Conservation (phyloP, 768 basidiomycete genomes). For the Gymnopilus junonius region DNA sequence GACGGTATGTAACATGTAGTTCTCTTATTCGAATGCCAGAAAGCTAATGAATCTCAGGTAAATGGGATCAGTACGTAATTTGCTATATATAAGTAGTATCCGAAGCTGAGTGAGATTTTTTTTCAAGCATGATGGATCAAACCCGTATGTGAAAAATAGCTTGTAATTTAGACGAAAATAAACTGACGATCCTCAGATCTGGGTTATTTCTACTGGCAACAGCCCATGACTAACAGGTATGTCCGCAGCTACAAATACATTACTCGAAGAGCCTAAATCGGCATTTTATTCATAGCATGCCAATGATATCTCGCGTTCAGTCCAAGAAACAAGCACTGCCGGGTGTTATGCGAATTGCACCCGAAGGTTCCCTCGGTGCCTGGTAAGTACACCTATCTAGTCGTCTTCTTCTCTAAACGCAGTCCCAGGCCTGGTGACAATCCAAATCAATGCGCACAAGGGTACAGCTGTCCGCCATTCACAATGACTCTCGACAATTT, state of each 20-base stretch:
- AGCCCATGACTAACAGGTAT: constrained; percentile 66
- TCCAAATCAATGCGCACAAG: constrained; percentile 53
- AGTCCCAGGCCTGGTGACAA: constrained; percentile 67
- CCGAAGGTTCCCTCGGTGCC: constrained; percentile 63
- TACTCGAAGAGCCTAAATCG: neutral
- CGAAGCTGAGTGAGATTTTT: neutral
- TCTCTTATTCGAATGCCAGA: neutral
- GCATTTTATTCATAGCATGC: constrained; percentile 44
- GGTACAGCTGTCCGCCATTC: constrained; percentile 54
- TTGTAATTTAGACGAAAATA: neutral
- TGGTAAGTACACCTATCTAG: constrained; percentile 44
- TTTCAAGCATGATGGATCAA: constrained; percentile 68
- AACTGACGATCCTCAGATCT: constrained; percentile 36
- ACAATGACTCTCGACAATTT: constrained; percentile 60
- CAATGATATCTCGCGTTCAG: constrained; percentile 53
- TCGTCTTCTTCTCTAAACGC: neutral
- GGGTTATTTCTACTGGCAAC: constrained; percentile 74
- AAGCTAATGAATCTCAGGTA: constrained; percentile 37
- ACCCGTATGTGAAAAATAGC: constrained; percentile 44
- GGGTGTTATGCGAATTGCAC: constrained; percentile 66
- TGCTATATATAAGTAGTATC: neutral
- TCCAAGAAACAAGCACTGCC: constrained; percentile 58
- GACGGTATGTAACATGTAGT: constrained; percentile 41
- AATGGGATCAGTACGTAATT: constrained; percentile 64
- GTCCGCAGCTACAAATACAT: constrained; percentile 14